Conservation (phyloP, 257 asterid species). For the Solanum phureja region DNA sequence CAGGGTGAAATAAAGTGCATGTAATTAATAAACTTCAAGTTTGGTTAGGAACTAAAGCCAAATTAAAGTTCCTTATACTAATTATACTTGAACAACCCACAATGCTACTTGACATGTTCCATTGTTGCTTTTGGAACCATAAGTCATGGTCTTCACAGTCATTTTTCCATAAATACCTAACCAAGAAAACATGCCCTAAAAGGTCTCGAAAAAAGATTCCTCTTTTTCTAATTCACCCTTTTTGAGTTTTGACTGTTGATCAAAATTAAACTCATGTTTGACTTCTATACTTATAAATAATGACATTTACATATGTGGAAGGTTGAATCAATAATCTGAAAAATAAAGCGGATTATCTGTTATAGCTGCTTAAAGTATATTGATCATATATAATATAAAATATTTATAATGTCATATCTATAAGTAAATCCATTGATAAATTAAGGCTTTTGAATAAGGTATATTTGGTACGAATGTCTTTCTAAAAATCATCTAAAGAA, state of each 20-base stretch:
- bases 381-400: not conserved
- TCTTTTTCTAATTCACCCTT: not conserved
- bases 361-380: not conserved
- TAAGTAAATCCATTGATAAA: not conserved
- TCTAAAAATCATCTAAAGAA: not conserved
- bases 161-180: conserved; percentile 30
- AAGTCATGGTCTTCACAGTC: conserved; percentile 6
- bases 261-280: not conserved
- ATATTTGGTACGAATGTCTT: not conserved
- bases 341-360: not conserved
- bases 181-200: conserved; percentile 11
- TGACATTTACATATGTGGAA: not conserved
- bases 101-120: conserved; percentile 6
- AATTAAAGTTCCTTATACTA: conserved; percentile 6
- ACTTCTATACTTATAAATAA: not conserved
- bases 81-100: conserved; percentile 24
- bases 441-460: not conserved
- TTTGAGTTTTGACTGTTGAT: not conserved
- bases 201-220: conserved; percentile 6
- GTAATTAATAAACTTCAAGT: conserved; percentile 8
- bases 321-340: not conserved
- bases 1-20: not conserved
- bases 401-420: not conserved
- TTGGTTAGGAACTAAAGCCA: not conserved
- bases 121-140: conserved; percentile 2